Conservation (phyloP, 1,284 basidiomycete species). For the Agaricales sp. region DNA sequence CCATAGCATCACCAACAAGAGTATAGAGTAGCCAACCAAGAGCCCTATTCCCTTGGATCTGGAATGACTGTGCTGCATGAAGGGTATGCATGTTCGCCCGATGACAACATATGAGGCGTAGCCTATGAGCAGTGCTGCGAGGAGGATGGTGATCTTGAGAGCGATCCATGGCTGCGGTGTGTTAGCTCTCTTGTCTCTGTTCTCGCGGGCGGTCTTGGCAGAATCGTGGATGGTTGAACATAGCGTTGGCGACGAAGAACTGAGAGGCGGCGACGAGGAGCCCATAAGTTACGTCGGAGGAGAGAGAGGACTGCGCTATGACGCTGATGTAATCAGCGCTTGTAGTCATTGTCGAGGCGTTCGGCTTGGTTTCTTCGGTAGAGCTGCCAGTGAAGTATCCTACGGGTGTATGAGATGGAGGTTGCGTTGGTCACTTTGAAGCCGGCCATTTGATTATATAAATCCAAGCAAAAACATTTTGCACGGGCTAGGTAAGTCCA, state of each 20-base stretch:
- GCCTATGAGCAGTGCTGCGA: slow-evolving; percentile 29
- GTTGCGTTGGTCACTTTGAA: no score
- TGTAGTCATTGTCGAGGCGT: no score
- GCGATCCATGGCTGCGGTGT: slow-evolving; percentile 37
- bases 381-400: no score
- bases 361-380: no score
- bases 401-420: no score
- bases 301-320: no score
- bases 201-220: background rate
- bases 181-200: background rate
- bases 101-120: slow-evolving; percentile 52
- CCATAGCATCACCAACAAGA: slow-evolving; percentile 3
- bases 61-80: slow-evolving; percentile 34
- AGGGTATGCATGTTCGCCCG: slow-evolving; percentile 46
- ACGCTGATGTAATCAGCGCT: no score
- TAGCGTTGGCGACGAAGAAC: background rate
- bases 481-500: no score
- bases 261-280: no score
- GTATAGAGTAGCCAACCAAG: slow-evolving; percentile 2
- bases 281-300: no score
- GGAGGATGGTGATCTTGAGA: slow-evolving; percentile 35
- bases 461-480: no score
- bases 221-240: background rate
- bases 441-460: no score
- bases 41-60: slow-evolving; percentile 39